Evolutionary conservation across 1,284 basidiomycete species (phyloP).

Genomic region (Leucoagaricus sp.): DNA sequence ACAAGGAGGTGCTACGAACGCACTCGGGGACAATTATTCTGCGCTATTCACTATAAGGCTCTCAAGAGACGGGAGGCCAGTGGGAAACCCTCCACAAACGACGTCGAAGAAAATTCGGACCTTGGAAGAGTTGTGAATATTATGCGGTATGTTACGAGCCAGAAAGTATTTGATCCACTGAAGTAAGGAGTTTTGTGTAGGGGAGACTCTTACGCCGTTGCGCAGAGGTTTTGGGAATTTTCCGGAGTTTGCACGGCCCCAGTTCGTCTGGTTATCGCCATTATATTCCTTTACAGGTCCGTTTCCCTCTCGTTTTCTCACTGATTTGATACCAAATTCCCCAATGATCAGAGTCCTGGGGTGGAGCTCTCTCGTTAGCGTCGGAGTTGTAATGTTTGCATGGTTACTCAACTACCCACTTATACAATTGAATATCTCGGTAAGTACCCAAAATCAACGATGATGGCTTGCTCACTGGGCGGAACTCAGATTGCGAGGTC

Average conservation of each 20-base stretch:
- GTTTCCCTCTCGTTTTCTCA: conserved; percentile 23
- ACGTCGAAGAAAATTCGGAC: conserved; percentile 51
- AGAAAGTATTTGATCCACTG: background rate
- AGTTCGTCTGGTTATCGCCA: conserved; percentile 72
- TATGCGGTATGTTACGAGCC: conserved; percentile 55
- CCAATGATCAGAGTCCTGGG: conserved; percentile 63
- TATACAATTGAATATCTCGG: conserved; percentile 64
- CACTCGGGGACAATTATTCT: conserved; percentile 71
- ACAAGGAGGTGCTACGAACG: conserved; percentile 65
- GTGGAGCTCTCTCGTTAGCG: conserved; percentile 82
- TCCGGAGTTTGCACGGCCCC: conserved; percentile 70
- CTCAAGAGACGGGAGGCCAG: conserved; percentile 62
- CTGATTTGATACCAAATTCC: background rate
- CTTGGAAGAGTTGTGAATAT: conserved; percentile 73
- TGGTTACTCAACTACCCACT: conserved; percentile 69
- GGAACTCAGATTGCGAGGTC: conserved; percentile 53
- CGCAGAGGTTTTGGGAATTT: conserved; percentile 73
- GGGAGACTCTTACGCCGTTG: conserved; percentile 71
- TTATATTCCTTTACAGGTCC: conserved; percentile 75
- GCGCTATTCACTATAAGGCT: conserved; percentile 70
- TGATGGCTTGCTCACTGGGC: background rate
- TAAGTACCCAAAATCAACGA: conserved; percentile 31
- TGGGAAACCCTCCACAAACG: conserved; percentile 49
- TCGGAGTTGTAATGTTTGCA: conserved; percentile 67
- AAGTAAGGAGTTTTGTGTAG: conserved; percentile 32